Base-by-base conservation (phyloP, 176 grass and related monocot species). In the Carex cristatella region DNA sequence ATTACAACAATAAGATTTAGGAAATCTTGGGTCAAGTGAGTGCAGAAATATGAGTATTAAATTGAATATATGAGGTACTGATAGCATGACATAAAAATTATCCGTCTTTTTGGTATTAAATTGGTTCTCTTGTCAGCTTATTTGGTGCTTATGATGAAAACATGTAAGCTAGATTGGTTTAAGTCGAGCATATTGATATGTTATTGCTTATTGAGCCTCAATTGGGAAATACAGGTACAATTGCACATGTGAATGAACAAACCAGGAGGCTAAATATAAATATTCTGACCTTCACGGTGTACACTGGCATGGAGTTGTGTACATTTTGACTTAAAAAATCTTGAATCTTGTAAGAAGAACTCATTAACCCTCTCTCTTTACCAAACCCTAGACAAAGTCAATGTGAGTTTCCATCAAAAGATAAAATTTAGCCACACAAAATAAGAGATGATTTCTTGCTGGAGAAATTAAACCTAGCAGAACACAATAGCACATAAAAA, bases 271-370 rank as follows among this genome's bases (percentile, higher is more conserved):
- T 59, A 37, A 76, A 42, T 81, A 79, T 48, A 68, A 69, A 53
- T 48, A 32, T 69, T 70, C 73, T 23, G 66, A 92, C 92, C 90
- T 91, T 91, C 31, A 86, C 83, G 40, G 76, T 33, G 4, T 86
- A 81, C 73, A 68, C 4, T 28, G 85, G 72, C 16, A 61, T 89
- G 37, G 86, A 10, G 0, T 61, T 81, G 42, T 67, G 10, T 18
- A 85, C 72, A 9, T 80, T 88, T 49, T 68, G 84, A 65, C 54
- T 79, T 84, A 86, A 31, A 72, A 86, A 35, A 28, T 74, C 13
- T 8, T 64, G 48, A 46, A 40, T 54, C 68, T 35, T 88, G 83
- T 73, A 84, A 49, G 74, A 33, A 30, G 85, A 88, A 86, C 67
- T 86, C 61, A 90, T 54, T 37, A 90, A 87, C 31, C 87, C 91